phyloP scores from a whole-genome alignment of 2,329 filamentous ascomycete species.

The Aspergillus quadrilineatus region DNA sequence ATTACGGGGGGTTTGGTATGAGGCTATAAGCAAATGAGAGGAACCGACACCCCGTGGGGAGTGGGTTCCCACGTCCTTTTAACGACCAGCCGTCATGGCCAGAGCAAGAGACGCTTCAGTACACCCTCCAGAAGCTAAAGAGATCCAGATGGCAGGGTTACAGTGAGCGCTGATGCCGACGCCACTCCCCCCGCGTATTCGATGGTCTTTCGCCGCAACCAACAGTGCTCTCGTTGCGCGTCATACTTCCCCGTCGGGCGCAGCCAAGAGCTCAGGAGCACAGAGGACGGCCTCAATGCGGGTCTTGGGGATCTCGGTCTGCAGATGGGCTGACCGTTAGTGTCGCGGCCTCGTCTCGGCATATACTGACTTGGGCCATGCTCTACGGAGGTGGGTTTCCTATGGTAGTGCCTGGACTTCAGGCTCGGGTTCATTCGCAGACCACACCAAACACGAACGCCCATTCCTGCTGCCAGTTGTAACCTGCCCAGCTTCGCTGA shows the following conservation, averaged over 20 bases:
- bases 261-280: background rate
- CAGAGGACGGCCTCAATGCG: background rate
- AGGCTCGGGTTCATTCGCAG: no score
- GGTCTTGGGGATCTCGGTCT: background rate
- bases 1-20: background rate
- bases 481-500: no score
- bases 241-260: background rate
- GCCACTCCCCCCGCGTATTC: background rate
- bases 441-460: no score
- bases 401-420: no score
- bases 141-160: background rate
- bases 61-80: background rate
- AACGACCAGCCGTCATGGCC: background rate
- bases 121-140: background rate
- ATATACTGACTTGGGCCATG: background rate
- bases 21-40: background rate
- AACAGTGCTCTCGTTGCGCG: background rate
- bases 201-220: background rate
- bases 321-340: constrained; percentile 2
- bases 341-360: background rate
- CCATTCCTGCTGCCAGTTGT: no score
- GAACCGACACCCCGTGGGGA: background rate
- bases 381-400: background rate
- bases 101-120: background rate
- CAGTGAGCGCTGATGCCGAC: constrained; percentile 1